Evolutionary conservation across 2,329 filamentous ascomycete species (phyloP).

Genomic region (Bipolaris oryzae): DNA sequence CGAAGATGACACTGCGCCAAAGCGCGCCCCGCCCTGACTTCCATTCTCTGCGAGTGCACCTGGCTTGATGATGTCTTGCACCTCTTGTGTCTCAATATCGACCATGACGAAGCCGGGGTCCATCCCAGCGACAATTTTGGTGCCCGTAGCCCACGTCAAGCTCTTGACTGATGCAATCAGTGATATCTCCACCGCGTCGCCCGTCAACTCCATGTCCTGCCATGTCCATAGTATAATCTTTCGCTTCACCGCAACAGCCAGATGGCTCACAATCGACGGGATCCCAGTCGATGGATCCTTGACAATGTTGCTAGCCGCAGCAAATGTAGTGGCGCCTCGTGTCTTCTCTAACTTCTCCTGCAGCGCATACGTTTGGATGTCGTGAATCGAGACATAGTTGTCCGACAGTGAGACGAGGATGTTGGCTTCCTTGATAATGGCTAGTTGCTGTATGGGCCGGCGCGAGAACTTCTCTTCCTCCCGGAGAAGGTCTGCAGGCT

Average conservation of each 20-base stretch:
- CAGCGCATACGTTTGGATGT: constrained; percentile 81
- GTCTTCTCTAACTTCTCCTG: constrained; percentile 81
- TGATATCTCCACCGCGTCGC: constrained; percentile 75
- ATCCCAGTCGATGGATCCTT: constrained; percentile 87
- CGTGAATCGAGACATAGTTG: constrained; percentile 85
- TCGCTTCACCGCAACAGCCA: constrained; percentile 92
- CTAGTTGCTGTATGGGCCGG: constrained; percentile 88
- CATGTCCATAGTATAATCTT: constrained; percentile 91
- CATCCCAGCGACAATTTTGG: constrained; percentile 86
- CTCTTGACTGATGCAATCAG: constrained; percentile 85
- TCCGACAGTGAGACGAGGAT: constrained; percentile 90
- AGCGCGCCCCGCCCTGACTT: constrained; percentile 71
- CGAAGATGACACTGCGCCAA: constrained; percentile 80
- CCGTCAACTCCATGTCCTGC: constrained; percentile 88
- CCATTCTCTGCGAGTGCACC: constrained; percentile 71
- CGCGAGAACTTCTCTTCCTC: constrained; percentile 95
- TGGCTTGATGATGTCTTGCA: constrained; percentile 79
- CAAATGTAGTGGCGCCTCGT: constrained; percentile 87
- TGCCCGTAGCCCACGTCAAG: constrained; percentile 88
- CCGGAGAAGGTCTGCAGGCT: constrained; percentile 78
- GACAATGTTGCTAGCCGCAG: constrained; percentile 93
- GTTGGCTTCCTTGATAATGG: constrained; percentile 93
- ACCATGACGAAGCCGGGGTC: constrained; percentile 90
- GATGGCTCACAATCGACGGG: constrained; percentile 86
- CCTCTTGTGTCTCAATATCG: constrained; percentile 74